Base-by-base conservation (phyloP, 2,329 filamentous ascomycete species). In the Colletotrichum chlorophyti region DNA sequence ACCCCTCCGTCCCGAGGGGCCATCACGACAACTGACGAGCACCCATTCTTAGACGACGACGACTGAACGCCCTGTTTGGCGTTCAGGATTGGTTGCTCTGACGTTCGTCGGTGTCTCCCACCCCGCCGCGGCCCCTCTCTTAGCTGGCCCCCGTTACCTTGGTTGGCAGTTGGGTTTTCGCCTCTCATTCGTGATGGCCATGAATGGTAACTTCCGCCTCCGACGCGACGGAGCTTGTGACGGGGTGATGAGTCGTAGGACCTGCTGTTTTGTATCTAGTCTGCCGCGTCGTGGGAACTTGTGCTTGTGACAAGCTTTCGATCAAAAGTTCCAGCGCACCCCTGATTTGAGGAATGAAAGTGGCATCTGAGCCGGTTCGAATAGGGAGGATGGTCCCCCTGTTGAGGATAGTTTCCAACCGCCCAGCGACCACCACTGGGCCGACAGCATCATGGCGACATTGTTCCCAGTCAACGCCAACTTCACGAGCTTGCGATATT, bases 241-340 rank as follows among this genome's bases (percentile, higher is more conserved):
- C 45, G 38, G 37, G n/a, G n/a, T 47, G 29, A 17, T 37, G 38
- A 46, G 23, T 32, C 26, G 26, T 55, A 8, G 37, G 57, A 60
- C 57, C 57, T 60, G 37, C 57, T 60, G 31, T 41, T 60, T 57
- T 57, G n/a, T 45, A 50, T 40, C 51, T 60, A 60, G 57, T 32
- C 23, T 45, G 29, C 27, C 23, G n/a, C 14, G 17, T 24, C n/a
- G n/a, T 23, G 23, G 32, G 38, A 26, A 32, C 24, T 46, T 34
- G 38, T 50, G 43, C 46, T 29, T 19, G 34, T 31, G 24, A 60
- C 53, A 42, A 41, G 38, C 51, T 50, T 50, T 50, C n/a, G 38
- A 11, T 29, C 52, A 46, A 41, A 59, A 27, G 51, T 54, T 24
- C n/a, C n/a, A n/a, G n/a, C n/a, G n/a, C n/a, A n/a, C n/a, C n/a